A percentile compares a stretch with the other conserved stretches of the same genome.
Evolutionary conservation across 2,329 filamentous ascomycete genomes (phyloP).

Genomic region (Amauroascus niger): DNA sequence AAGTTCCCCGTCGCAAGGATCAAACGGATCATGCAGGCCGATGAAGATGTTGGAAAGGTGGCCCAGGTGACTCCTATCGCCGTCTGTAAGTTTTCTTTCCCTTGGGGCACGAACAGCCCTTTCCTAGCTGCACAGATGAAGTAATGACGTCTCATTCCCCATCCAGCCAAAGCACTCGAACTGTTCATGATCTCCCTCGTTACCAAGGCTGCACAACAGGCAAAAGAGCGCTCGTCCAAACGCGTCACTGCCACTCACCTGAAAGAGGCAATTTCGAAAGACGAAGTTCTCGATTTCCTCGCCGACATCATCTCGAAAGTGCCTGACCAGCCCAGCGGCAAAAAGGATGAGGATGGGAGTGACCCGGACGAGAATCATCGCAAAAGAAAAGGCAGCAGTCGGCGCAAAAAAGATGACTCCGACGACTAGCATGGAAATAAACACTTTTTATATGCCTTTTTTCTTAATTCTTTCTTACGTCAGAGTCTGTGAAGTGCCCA

Average conservation of each 20-base stretch:
- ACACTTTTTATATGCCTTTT: not conserved
- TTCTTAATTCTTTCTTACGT: not conserved
- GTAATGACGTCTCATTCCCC: not conserved
- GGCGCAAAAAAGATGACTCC: constrained; percentile 35
- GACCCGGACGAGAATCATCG: constrained; percentile 40
- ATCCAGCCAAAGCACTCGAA: constrained; percentile 76
- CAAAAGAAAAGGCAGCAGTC: constrained; percentile 38
- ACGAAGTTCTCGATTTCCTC: constrained; percentile 91
- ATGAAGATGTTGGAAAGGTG: constrained; percentile 97
- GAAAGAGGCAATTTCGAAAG: constrained; percentile 77
- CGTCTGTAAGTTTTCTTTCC: constrained; percentile 50
- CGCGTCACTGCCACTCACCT: constrained; percentile 83
- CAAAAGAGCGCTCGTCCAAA: constrained; percentile 73
- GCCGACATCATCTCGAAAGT: constrained; percentile 83
- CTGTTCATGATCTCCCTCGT: constrained; percentile 96
- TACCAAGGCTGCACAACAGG: constrained; percentile 74
- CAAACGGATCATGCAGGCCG: constrained; percentile 98
- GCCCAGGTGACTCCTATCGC: constrained; percentile 95
- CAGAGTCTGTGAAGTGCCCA: not conserved
- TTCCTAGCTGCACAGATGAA: constrained; percentile 16
- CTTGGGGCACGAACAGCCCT: not conserved
- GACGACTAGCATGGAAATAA: constrained; percentile 20
- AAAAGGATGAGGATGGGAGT: constrained; percentile 38
- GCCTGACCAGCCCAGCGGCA: constrained; percentile 48
- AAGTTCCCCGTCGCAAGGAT: constrained; percentile 96